A percentile compares a stretch with the other conserved stretches of the same genome.
These are phyloP conservation scores for Cystoderma amianthinum DNA, from an alignment of 768 basidiomycete species.

Conservation along the genomic window DNA sequence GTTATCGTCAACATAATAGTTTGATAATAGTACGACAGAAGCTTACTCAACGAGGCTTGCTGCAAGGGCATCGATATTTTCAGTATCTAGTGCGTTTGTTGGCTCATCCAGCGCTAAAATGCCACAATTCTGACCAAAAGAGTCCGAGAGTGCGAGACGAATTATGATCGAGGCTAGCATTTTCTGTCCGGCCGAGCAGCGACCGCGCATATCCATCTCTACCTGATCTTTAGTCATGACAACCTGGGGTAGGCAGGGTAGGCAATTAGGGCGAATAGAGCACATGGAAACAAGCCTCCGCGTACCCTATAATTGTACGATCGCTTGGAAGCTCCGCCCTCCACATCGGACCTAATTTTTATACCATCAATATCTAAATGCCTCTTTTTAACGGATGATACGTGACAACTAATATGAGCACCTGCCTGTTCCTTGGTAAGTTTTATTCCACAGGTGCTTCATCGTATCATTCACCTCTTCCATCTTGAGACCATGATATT, in stretches of 20 bases:
- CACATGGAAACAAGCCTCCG: constrained; percentile 18
- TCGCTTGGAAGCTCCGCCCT: constrained; percentile 83
- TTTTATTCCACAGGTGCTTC: constrained; percentile 96
- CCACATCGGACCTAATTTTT: constrained; percentile 88
- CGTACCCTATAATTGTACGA: constrained; percentile 95
- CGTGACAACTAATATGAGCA: constrained; percentile 1
- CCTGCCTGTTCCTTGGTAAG: constrained; percentile 95
- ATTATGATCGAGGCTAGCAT: constrained; percentile 98
- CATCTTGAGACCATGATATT: constrained; percentile 96
- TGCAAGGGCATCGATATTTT: constrained; percentile 94
- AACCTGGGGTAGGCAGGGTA: constrained; percentile 45
- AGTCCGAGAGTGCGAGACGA: constrained; percentile 92
- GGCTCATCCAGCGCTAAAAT: constrained; percentile 97
- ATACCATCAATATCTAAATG: constrained; percentile 92
- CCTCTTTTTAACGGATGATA: background rate
- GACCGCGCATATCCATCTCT: constrained; percentile 99
- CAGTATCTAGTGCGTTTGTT: constrained; percentile 92
- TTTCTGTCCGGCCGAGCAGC: constrained; percentile 98
- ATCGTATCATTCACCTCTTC: constrained; percentile 99
- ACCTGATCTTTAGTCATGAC: constrained; percentile 99
- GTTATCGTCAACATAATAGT: background rate
- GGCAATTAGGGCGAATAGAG: constrained; percentile 4
- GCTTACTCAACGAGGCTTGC: constrained; percentile 87
- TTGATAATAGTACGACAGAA: constrained; percentile 3
- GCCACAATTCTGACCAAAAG: constrained; percentile 96